A percentile compares a stretch with the other conserved stretches of the same genome.
phyloP scores from a whole-genome alignment of 2,329 filamentous ascomycete genomes.

The Colletotrichum limetticola region DNA sequence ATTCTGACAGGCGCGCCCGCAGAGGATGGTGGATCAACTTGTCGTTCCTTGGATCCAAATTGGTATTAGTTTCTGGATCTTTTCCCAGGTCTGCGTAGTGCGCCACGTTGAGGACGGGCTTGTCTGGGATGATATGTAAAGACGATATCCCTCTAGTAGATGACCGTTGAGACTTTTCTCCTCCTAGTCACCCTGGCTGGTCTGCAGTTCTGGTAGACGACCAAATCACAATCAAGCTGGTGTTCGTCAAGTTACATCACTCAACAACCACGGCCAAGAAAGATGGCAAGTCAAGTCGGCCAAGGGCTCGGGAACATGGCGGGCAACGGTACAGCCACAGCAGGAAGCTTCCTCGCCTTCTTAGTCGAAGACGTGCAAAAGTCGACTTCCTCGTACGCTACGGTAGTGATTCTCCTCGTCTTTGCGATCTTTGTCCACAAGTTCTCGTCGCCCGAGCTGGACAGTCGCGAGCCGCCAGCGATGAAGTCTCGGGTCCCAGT shows the following conservation, averaged over 20 bases:
- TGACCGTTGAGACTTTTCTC: background rate
- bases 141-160: background rate
- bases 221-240: background rate
- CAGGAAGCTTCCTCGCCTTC: conserved; percentile 5
- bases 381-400: background rate
- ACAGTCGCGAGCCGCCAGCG: conserved; percentile 54
- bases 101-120: background rate
- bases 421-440: background rate
- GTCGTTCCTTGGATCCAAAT: background rate
- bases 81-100: background rate
- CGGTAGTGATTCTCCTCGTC: background rate
- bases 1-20: background rate
- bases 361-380: background rate
- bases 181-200: background rate
- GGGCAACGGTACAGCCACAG: conserved; percentile 7
- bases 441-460: conserved; percentile 33
- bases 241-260: background rate
- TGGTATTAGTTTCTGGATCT: background rate
- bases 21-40: background rate
- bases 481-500: conserved; percentile 54
- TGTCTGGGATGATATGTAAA: background rate
- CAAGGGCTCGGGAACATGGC: background rate
- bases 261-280: background rate
- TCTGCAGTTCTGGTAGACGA: background rate
- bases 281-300: background rate